A percentile compares a stretch with the other conserved stretches of the same genome.
These are phyloP conservation scores for Pelargonium citronellum DNA, from an alignment of 441 rosid species.

Conservation along the genomic window DNA sequence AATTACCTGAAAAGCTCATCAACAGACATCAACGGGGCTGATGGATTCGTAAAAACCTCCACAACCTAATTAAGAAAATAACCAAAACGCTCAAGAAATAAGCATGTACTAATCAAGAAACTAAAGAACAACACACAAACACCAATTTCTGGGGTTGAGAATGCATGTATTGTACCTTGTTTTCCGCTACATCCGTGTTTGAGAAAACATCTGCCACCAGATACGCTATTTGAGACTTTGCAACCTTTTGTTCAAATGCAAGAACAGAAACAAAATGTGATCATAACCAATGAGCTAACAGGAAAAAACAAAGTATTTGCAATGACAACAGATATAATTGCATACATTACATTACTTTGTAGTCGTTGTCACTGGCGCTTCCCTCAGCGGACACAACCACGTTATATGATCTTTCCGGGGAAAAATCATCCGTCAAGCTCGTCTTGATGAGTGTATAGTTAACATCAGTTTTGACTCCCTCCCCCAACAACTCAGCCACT, in stretches of 20 bases:
- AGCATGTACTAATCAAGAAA: constrained; percentile 1
- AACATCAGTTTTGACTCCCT: constrained; percentile 59
- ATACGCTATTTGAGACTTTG: constrained; percentile 62
- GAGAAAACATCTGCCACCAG: constrained; percentile 80
- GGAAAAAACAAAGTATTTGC: neutral
- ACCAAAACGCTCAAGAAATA: neutral
- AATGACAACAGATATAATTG: constrained; percentile 16
- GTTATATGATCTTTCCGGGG: constrained; percentile 64
- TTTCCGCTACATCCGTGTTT: constrained; percentile 73
- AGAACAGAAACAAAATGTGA: neutral
- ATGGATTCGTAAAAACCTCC: constrained; percentile 5
- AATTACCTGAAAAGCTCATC: constrained; percentile 78
- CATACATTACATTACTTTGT: constrained; percentile 99
- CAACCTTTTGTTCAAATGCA: constrained; percentile 39
- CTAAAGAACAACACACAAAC: neutral
- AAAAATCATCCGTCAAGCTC: constrained; percentile 65
- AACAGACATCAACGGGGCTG: neutral
- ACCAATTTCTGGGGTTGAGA: neutral
- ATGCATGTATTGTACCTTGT: constrained; percentile 47
- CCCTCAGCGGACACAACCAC: constrained; percentile 73
- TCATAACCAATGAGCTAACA: too few relatives aligned
- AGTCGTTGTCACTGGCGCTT: constrained; percentile 41
- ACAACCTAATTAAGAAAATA: constrained; percentile 45
- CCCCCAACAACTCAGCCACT: constrained; percentile 59
- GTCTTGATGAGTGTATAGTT: constrained; percentile 75